A percentile compares a stretch with the other conserved stretches of the same genome.
These are phyloP conservation scores for Ampelomyces quisqualis DNA, from an alignment of 2,329 filamentous ascomycete species.

Conservation along the genomic window DNA sequence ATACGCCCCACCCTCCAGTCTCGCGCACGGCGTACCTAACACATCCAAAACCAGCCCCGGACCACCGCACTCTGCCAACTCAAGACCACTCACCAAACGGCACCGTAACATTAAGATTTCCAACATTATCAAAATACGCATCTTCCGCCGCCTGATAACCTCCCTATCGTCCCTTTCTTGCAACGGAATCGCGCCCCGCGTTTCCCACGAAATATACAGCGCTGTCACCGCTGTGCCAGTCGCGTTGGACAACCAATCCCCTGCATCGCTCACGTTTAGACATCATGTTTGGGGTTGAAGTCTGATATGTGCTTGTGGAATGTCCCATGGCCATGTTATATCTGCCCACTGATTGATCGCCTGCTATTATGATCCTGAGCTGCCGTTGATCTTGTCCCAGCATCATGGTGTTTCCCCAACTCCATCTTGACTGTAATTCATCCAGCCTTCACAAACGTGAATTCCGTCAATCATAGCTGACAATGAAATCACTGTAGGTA, in stretches of 20 bases:
- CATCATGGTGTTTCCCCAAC: too few species aligned
- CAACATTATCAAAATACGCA: constrained; percentile 25
- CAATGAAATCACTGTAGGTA: neutral
- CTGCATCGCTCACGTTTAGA: constrained; percentile 23
- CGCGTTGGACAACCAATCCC: constrained; percentile 29
- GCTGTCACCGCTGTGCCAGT: constrained; percentile 15
- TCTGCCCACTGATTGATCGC: too few species aligned
- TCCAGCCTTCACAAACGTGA: neutral
- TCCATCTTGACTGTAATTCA: too few species aligned
- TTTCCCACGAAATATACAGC: constrained; percentile 16
- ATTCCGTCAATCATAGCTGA: neutral
- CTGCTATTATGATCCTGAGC: too few species aligned
- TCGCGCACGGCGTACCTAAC: constrained; percentile 23
- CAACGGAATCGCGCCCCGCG: constrained; percentile 19
- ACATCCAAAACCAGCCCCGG: too few species aligned
- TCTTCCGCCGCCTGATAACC: constrained; percentile 27
- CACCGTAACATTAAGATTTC: constrained; percentile 16
- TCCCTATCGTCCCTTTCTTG: constrained; percentile 12
- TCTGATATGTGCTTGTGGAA: too few species aligned
- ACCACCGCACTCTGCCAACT: too few species aligned
- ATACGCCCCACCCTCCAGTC: constrained; percentile 30
- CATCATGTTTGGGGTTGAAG: too few species aligned
- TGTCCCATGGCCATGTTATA: too few species aligned
- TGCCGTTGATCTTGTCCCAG: too few species aligned
- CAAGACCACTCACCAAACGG: constrained; percentile 12